Percentiles rank a stretch among this genome's conserved stretches.
Evolutionary conservation across 805 yeast species (phyloP).

Genomic region (Sungouiella thailandica): DNA sequence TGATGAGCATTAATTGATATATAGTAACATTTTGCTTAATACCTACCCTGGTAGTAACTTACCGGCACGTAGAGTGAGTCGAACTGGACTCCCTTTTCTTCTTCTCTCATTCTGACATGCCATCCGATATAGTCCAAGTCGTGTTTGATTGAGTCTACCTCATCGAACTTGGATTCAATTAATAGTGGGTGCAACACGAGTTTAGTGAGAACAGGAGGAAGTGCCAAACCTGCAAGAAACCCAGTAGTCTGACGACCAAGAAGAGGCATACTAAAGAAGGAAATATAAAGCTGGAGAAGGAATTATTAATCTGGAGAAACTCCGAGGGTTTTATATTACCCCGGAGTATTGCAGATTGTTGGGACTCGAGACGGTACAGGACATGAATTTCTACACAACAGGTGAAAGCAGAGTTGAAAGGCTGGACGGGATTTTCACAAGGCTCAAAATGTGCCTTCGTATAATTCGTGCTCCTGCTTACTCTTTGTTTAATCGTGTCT

Average conservation of each 20-base stretch:
- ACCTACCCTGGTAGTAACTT: slow-evolving; percentile 20
- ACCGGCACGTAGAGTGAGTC: slow-evolving; percentile 27
- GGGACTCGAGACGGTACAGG: too few species aligned
- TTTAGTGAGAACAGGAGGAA: slow-evolving; percentile 29
- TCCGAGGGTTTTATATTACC: too few species aligned
- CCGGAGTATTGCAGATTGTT: slow-evolving; percentile 13
- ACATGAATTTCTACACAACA: too few species aligned
- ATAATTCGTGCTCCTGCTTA: too few species aligned
- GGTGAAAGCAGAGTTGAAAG: too few species aligned
- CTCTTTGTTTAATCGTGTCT: too few species aligned
- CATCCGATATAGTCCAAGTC: slow-evolving; percentile 31
- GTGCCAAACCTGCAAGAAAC: slow-evolving; percentile 23
- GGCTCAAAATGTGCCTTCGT: too few species aligned
- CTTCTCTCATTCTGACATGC: slow-evolving; percentile 29
- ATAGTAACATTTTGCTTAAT: slow-evolving; percentile 2
- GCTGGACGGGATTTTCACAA: too few species aligned
- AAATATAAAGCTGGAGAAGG: too few species aligned
- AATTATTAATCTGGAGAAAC: too few species aligned
- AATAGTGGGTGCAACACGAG: slow-evolving; percentile 21
- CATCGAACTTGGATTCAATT: slow-evolving; percentile 21
- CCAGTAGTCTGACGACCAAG: slow-evolving; percentile 13
- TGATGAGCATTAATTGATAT: too few species aligned
- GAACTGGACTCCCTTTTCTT: slow-evolving; percentile 21
- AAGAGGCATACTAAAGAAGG: neutral
- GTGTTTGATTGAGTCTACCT: slow-evolving; percentile 26